phyloP scores from a whole-genome alignment of 192 early-diverging fungal species.

The Umbelopsis sp. region DNA sequence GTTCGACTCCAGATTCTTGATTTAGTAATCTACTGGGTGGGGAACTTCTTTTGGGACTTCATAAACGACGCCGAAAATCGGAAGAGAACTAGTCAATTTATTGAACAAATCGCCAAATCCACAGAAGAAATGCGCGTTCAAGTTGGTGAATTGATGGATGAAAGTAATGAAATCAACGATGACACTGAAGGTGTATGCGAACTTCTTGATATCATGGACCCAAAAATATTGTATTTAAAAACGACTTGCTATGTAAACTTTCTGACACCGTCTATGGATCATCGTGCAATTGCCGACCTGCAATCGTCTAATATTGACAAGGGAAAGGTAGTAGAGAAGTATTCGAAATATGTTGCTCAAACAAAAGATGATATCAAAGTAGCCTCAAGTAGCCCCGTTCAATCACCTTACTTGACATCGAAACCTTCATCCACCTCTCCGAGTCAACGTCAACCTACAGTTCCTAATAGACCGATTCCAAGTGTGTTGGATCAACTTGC shows the following conservation, averaged over 20 bases:
- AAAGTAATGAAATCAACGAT: not conserved
- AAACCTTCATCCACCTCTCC: not conserved
- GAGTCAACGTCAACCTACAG: not conserved
- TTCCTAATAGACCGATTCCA: not conserved
- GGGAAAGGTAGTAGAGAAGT: not conserved
- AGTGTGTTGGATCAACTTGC: constrained; percentile 31
- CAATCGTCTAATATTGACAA: not conserved
- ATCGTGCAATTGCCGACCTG: not conserved
- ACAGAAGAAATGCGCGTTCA: constrained; percentile 1
- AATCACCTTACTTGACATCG: not conserved
- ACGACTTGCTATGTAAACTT: not conserved
- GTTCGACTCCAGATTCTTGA: constrained; percentile 52
- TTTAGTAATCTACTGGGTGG: constrained; percentile 64
- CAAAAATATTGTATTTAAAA: not conserved
- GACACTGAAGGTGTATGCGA: not conserved
- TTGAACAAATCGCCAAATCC: constrained; percentile 8
- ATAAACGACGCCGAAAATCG: constrained; percentile 58
- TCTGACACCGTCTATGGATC: not conserved
- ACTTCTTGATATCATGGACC: not conserved
- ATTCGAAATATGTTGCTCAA: not conserved
- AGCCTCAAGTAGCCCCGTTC: not conserved
- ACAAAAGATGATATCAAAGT: not conserved
- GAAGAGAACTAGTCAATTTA: constrained; percentile 46
- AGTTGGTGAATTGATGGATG: constrained; percentile 8
- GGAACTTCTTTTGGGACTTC: constrained; percentile 62